A percentile compares a stretch with the other conserved stretches of the same genome.
phyloP scores from a whole-genome alignment of 2,329 filamentous ascomycete species.

The Clathrospora elynae region DNA sequence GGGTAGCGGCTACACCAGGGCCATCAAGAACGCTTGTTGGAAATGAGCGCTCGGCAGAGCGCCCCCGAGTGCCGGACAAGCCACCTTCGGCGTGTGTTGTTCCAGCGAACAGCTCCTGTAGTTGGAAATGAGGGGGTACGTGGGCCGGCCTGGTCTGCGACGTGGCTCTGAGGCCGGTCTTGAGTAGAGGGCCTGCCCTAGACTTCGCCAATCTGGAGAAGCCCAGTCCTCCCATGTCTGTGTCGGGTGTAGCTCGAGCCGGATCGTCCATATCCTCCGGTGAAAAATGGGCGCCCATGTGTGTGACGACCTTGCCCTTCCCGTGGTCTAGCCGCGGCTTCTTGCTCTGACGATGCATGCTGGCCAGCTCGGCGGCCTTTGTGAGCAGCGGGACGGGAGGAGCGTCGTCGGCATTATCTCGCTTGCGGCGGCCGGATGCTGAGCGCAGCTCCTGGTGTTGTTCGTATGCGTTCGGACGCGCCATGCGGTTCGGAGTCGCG shows the following conservation, averaged over 20 bases:
- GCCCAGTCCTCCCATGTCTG: slow-evolving; percentile 35
- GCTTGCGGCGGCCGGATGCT: slow-evolving; percentile 50
- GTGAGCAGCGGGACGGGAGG: slow-evolving; percentile 60
- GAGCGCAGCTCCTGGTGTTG: slow-evolving; percentile 31
- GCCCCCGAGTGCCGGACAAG: slow-evolving; percentile 19
- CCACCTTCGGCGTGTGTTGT: slow-evolving; percentile 26
- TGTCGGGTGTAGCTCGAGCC: slow-evolving; percentile 47
- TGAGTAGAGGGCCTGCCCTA: slow-evolving; percentile 21
- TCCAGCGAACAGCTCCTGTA: slow-evolving; percentile 33
- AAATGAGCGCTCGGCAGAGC: slow-evolving; percentile 29
- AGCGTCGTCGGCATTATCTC: slow-evolving; percentile 44
- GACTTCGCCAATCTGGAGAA: slow-evolving; percentile 29
- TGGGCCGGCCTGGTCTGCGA: slow-evolving; percentile 21
- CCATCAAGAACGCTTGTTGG: slow-evolving; percentile 38
- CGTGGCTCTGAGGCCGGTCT: slow-evolving; percentile 25
- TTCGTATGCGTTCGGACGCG: slow-evolving; percentile 33
- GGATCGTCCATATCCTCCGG: slow-evolving; percentile 43
- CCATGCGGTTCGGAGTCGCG: slow-evolving; percentile 48
- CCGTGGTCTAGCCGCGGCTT: slow-evolving; percentile 51
- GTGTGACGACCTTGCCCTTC: slow-evolving; percentile 23
- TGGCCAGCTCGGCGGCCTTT: slow-evolving; percentile 58
- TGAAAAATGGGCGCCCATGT: slow-evolving; percentile 30
- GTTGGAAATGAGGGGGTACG: slow-evolving; percentile 28
- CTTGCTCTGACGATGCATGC: slow-evolving; percentile 57
- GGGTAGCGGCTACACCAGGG: slow-evolving; percentile 69